A percentile compares a stretch with the other conserved stretches of the same genome.
Evolutionary conservation across 2,329 filamentous ascomycete genomes (phyloP).

Genomic region (Aspergillus intermedius): DNA sequence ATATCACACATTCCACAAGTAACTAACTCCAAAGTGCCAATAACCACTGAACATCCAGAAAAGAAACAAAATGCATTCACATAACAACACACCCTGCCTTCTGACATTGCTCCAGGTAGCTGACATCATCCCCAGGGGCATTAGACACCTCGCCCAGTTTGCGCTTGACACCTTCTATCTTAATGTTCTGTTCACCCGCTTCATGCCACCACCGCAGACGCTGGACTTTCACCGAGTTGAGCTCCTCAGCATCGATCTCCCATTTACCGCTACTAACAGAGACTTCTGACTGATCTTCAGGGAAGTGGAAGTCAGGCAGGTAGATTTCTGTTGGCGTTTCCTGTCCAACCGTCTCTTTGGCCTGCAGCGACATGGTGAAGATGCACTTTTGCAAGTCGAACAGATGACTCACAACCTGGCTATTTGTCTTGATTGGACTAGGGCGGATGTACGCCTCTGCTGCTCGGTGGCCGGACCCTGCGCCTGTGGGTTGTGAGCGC

Average conservation of each 20-base stretch:
- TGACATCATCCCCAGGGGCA: slow-evolving; percentile 62
- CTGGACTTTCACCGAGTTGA: slow-evolving; percentile 64
- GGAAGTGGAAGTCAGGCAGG: slow-evolving; percentile 89
- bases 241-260: slow-evolving; percentile 70
- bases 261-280: slow-evolving; percentile 81
- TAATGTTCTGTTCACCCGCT: slow-evolving; percentile 73
- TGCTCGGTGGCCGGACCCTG: slow-evolving; percentile 70
- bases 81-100: slow-evolving; percentile 46
- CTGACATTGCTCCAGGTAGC: slow-evolving; percentile 63
- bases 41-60: background rate
- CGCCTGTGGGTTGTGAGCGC: slow-evolving; percentile 50
- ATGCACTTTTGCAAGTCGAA: slow-evolving; percentile 77
- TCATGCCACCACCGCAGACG: slow-evolving; percentile 88
- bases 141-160: slow-evolving; percentile 36
- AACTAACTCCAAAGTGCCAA: background rate
- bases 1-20: background rate
- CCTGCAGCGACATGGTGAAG: slow-evolving; percentile 66
- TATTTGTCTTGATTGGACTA: slow-evolving; percentile 67
- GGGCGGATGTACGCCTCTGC: slow-evolving; percentile 91
- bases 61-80: slow-evolving; percentile 27
- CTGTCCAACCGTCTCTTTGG: slow-evolving; percentile 53
- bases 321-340: slow-evolving; percentile 73
- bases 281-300: slow-evolving; percentile 63
- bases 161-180: slow-evolving; percentile 65
- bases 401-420: slow-evolving; percentile 62